phyloP scores from a whole-genome alignment of 192 early-diverging fungal species.

The Kappamyces sp. region DNA sequence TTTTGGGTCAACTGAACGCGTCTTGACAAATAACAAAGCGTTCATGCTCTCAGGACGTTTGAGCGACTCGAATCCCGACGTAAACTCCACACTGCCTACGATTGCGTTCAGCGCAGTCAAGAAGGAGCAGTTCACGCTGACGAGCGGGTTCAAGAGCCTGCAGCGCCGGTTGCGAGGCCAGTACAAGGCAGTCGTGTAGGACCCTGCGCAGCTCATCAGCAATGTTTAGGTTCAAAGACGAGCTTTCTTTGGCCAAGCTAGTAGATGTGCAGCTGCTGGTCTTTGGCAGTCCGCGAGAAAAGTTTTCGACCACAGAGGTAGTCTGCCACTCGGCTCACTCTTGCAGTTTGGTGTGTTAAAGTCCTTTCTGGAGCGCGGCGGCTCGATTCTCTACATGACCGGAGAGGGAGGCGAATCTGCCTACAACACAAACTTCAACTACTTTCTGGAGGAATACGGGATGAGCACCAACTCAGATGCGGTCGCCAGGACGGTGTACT shows the following conservation, averaged over 20 bases:
- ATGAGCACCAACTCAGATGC: constrained; percentile 55
- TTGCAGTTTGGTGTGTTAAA: constrained; percentile 51
- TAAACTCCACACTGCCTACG: constrained; percentile 20
- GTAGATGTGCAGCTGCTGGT: constrained; percentile 44
- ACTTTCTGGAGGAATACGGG: constrained; percentile 59
- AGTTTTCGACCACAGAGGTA: constrained; percentile 56
- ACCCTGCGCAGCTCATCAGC: not conserved
- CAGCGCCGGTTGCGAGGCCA: constrained; percentile 38
- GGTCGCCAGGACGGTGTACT: constrained; percentile 52
- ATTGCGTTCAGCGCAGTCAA: constrained; percentile 51
- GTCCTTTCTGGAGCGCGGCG: constrained; percentile 49
- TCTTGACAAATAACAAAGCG: no score
- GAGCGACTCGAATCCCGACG: not conserved
- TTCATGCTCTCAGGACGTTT: no score
- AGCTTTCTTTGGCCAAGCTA: constrained; percentile 44
- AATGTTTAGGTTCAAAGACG: constrained; percentile 47
- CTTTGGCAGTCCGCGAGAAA: constrained; percentile 55
- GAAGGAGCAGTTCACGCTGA: constrained; percentile 47
- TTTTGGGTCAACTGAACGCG: no score
- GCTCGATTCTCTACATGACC: constrained; percentile 55
- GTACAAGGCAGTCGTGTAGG: constrained; percentile 48
- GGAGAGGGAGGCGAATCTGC: constrained; percentile 57
- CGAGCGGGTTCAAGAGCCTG: constrained; percentile 46
- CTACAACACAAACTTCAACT: constrained; percentile 59
- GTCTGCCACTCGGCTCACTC: not conserved